A percentile compares a stretch with the other conserved stretches of the same genome.
These are phyloP conservation scores for Blastobotrys americana DNA, from an alignment of 805 yeast genomes.

Conservation along the genomic window DNA sequence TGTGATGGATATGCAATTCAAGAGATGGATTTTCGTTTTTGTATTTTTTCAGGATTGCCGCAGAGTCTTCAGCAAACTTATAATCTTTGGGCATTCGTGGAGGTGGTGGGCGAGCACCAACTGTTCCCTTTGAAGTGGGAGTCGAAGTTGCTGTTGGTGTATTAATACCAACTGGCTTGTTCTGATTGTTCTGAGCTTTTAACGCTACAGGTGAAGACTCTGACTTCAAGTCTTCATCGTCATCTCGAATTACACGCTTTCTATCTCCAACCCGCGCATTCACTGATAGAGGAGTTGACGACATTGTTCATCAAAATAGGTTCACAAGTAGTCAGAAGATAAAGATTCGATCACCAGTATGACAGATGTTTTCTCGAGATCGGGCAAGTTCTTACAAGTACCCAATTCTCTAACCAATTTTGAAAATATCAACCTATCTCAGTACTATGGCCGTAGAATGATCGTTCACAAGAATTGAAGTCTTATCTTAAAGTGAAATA, in stretches of 20 bases:
- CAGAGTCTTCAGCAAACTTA: constrained; percentile 53
- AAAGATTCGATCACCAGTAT: no score
- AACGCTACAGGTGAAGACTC: neutral
- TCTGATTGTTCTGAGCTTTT: neutral
- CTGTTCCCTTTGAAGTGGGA: neutral
- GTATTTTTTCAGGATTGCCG: constrained; percentile 68
- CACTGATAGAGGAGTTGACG: no score
- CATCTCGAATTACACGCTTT: constrained; percentile 18
- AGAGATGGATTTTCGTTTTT: constrained; percentile 71
- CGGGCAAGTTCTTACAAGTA: no score
- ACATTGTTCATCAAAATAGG: no score
- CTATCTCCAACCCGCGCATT: constrained; percentile 17
- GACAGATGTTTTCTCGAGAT: no score
- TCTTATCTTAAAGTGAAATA: no score
- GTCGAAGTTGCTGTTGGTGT: neutral
- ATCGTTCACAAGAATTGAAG: no score
- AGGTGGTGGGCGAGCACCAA: neutral
- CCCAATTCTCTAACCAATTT: no score
- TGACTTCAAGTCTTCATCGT: constrained; percentile 10
- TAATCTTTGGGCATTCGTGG: constrained; percentile 8
- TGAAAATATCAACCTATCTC: no score
- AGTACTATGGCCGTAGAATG: no score
- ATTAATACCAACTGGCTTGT: neutral
- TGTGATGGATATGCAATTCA: constrained; percentile 85
- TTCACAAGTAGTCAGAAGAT: no score